These are phyloP conservation scores for Fragosphaeria purpurea DNA, from an alignment of 2,329 filamentous ascomycete genomes.

Conservation along the genomic window DNA sequence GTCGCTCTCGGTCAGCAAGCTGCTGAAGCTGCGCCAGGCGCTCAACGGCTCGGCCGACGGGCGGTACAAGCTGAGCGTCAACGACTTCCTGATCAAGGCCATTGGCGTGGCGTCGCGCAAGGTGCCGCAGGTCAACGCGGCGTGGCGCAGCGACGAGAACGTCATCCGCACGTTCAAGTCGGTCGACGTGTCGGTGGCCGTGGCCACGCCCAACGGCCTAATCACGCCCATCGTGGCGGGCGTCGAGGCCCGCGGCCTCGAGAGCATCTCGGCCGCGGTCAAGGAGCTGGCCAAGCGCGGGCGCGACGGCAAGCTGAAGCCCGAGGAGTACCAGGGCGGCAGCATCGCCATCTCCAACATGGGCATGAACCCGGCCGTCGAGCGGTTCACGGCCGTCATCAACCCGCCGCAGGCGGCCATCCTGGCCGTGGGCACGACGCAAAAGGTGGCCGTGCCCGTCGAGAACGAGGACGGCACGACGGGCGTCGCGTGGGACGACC, in stretches of 20 bases:
- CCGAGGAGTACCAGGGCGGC: constrained; percentile 97
- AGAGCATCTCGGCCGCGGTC: constrained; percentile 77
- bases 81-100: constrained; percentile 98
- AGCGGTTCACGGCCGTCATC: constrained; percentile 96
- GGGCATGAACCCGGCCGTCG: constrained; percentile 97
- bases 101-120: constrained; percentile 80
- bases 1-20: constrained; percentile 83
- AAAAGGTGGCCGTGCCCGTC: constrained; percentile 84
- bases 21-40: constrained; percentile 89
- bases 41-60: constrained; percentile 83
- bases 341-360: constrained; percentile 99
- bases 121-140: constrained; percentile 91
- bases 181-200: constrained; percentile 91
- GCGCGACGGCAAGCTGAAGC: constrained; percentile 95
- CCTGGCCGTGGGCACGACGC: constrained; percentile 85
- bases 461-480: constrained; percentile 74
- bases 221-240: constrained; percentile 96
- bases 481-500: constrained; percentile 82
- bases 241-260: constrained; percentile 76
- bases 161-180: constrained; percentile 87
- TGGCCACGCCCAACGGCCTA: constrained; percentile 83
- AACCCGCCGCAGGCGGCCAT: constrained; percentile 97
- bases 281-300: constrained; percentile 97
- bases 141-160: constrained; percentile 65
- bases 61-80: constrained; percentile 99